Evolutionary conservation across 2,329 filamentous ascomycete species (phyloP).

Genomic region (Microdochium trichocladiopsis): DNA sequence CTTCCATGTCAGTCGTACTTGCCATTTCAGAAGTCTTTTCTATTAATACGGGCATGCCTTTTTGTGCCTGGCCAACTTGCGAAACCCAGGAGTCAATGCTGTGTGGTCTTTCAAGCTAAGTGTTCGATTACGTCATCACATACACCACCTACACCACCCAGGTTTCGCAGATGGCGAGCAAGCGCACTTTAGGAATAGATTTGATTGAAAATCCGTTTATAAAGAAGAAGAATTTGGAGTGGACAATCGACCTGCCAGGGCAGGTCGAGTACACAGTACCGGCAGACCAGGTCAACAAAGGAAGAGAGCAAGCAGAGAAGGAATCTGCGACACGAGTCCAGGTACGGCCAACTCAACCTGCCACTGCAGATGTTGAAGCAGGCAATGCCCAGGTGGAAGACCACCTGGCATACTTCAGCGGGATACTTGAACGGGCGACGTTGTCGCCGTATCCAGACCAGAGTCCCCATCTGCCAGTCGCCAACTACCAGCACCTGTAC

Average conservation of each 20-base stretch:
- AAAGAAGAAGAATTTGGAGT: constrained; percentile 37
- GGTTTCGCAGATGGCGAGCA: background rate
- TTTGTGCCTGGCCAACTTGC: too few species aligned
- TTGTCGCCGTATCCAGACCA: constrained; percentile 10
- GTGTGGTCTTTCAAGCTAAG: too few species aligned
- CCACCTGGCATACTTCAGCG: constrained; percentile 30
- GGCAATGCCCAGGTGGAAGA: constrained; percentile 26
- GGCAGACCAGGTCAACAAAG: background rate
- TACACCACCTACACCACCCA: too few species aligned
- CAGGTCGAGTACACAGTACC: constrained; percentile 6
- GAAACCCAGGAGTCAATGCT: too few species aligned
- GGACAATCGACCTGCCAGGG: constrained; percentile 22
- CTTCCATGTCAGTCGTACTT: too few species aligned
- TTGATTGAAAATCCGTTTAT: constrained; percentile 38
- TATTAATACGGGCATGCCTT: too few species aligned
- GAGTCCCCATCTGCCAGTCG: constrained; percentile 24
- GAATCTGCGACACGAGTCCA: too few species aligned
- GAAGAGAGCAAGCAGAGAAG: too few species aligned
- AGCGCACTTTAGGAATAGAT: background rate
- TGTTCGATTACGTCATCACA: too few species aligned
- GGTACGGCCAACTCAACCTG: constrained; percentile 9
- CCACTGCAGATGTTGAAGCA: constrained; percentile 31
- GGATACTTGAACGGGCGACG: constrained; percentile 19
- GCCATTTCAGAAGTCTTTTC: too few species aligned
- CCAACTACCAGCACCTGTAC: constrained; percentile 29